Evolutionary conservation across 2,329 filamentous ascomycete species (phyloP), one percentile per base, ranked within the genome.

Genomic region (Ophiostoma tasmaniense): DNA sequence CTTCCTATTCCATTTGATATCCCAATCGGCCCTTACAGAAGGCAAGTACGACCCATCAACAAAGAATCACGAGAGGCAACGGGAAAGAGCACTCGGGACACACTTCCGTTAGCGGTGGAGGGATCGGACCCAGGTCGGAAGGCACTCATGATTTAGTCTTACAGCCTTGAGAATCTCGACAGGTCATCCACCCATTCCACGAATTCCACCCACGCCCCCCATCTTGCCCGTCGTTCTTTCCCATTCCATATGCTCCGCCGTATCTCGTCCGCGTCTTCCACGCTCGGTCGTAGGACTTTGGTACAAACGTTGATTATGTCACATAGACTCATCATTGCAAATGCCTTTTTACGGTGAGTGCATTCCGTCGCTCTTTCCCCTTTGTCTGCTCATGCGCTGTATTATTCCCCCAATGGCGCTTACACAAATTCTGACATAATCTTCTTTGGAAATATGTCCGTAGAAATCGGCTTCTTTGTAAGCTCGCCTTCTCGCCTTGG

Each of bases 171-270:
- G 55, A 61, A 61, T 64, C 33, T 64, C 61, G 17, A 64, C 67
- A 61, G 28, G n/a, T 55, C 50, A 33, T 64, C 65, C 65, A 67
- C 59, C 68, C 65, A 64, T 64, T 37, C 65, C 55, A 67, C 42
- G 64, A 39, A 64, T 64, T 37, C 50, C 50, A 55, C 50, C 50
- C 68, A 64, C 64, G 52, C 68, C 50, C 50, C 50, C 50, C 50
- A 55, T 55, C 50, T 55, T 45, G 42, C n/a, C 55, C 55, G 55
- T 61, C 55, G 61, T 39, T 64, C 61, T 64, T 37, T 35, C 30
- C 28, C 17, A 64, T 64, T 35, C 25, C 25, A 61, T 55, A 14
- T 28, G n/a, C 50, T 55, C 50, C 50, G 50, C 50, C 50, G 42
- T 20, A 45, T 7, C 42, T 45, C 42, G 42, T 45, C 42, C 42